Evolutionary conservation across 2,329 filamentous ascomycete genomes (phyloP).

Genomic region (Diplodia scrobiculata): DNA sequence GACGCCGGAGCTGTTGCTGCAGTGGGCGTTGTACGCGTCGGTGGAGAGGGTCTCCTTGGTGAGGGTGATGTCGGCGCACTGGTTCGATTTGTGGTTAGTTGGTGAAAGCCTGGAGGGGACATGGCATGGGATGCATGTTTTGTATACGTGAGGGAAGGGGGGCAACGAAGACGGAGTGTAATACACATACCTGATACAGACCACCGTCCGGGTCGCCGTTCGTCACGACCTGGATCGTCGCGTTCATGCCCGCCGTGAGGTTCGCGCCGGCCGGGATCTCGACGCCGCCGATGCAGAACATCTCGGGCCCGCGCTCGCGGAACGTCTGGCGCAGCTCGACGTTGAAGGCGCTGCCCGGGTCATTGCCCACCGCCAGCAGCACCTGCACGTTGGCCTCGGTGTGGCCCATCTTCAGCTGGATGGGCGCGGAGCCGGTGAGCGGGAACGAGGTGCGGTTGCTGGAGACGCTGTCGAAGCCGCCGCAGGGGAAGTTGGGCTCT

Average conservation of each 20-base stretch:
- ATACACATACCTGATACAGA: conserved; percentile 61
- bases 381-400: conserved; percentile 56
- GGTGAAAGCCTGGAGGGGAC: background rate
- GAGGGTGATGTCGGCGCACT: conserved; percentile 76
- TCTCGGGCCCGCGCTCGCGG: conserved; percentile 62
- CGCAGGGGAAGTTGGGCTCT: conserved; percentile 54
- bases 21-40: conserved; percentile 51
- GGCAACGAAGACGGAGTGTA: background rate
- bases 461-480: conserved; percentile 51
- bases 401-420: conserved; percentile 58
- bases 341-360: conserved; percentile 66
- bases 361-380: conserved; percentile 56
- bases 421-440: conserved; percentile 50
- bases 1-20: conserved; percentile 61
- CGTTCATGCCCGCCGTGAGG: conserved; percentile 62
- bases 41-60: conserved; percentile 54
- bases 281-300: conserved; percentile 67
- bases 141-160: background rate
- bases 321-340: conserved; percentile 64
- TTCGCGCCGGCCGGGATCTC: conserved; percentile 55
- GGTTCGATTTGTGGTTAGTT: background rate
- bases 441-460: conserved; percentile 54
- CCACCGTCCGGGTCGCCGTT: conserved; percentile 61
- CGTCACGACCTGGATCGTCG: conserved; percentile 70
- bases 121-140: background rate